Evolutionary conservation across 2,329 filamentous ascomycete species (phyloP), one percentile per base, ranked within the genome.

Genomic region (Fusarium sp.): DNA sequence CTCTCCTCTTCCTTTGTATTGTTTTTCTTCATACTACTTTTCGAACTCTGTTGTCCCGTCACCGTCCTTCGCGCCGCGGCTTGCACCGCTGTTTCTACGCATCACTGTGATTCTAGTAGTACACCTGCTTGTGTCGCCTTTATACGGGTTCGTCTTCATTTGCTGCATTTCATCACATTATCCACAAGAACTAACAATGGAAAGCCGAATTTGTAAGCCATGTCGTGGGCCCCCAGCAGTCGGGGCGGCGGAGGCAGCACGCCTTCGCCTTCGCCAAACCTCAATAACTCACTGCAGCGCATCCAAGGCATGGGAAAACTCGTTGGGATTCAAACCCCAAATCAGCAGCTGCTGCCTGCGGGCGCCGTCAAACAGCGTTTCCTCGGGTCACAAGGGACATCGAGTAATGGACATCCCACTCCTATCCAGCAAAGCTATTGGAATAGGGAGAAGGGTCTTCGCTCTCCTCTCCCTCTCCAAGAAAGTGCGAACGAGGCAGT

Each of bases 261-360:
- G 10, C 41, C 63, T n/a, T 59, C 45, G 11, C 37, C 58, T n/a
- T 59, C 45, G 11, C 37, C 58, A 12, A 72, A 63, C 9, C 33
- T 64, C n/a, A 41, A 33, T 23, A 68, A 45, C 10, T 69, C 69
- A 6, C 48, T 72, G 15, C 45, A 52, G 23, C 39, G 45, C 15
- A 51, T 69, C 8, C 41, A 52, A 16, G 58, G 46, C 4, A 31
- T 69, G 46, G 51, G 46, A 4, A 14, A 39, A 12, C n/a, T 70
- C 19, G n/a, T 37, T 16, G 15, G 38, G 8, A n/a, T 15, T 14
- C 37, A 23, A 12, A 19, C 10, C 25, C 29, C 29, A 11, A 55
- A 38, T 4, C 62, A 54, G 15, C 64, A 66, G 41, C 63, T 73
- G 6, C 37, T 73, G 5, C 70, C 62, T 2, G 48, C 46, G 4